A percentile compares a stretch with the other conserved stretches of the same genome.
These are phyloP conservation scores for Rhizoclosmatium globosum DNA, from an alignment of 192 early-diverging fungal genomes.

Conservation along the genomic window DNA sequence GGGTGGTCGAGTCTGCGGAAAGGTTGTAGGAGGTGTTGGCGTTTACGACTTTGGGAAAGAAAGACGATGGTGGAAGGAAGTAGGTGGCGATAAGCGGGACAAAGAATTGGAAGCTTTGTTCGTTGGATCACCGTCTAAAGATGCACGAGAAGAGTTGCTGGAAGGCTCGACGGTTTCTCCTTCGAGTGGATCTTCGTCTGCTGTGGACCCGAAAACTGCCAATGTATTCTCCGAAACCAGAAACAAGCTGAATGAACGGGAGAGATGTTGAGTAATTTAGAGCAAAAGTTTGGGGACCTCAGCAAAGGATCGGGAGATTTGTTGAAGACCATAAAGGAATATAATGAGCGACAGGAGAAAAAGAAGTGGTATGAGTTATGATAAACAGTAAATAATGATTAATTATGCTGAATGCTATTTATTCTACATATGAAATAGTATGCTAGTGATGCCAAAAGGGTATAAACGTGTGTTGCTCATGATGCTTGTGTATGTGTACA, in stretches of 20 bases:
- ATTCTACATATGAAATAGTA: no score
- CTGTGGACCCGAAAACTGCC: background rate
- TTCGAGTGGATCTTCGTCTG: background rate
- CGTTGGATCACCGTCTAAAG: no score
- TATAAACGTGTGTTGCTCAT: no score
- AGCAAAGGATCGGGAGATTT: constrained; percentile 61
- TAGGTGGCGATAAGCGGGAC: no score
- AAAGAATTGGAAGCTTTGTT: no score
- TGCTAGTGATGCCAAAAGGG: no score
- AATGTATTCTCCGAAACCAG: constrained; percentile 16
- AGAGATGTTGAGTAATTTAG: constrained; percentile 63
- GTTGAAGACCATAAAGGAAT: constrained; percentile 61
- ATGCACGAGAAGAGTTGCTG: no score
- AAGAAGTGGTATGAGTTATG: constrained; percentile 77
- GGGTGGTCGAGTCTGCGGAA: background rate
- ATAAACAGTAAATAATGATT: no score
- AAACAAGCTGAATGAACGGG: constrained; percentile 73
- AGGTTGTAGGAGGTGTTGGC: background rate
- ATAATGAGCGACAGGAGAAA: constrained; percentile 68
- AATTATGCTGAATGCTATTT: no score
- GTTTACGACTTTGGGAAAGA: constrained; percentile 31
- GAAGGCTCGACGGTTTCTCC: no score
- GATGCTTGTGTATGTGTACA: no score
- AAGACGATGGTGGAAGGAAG: no score
- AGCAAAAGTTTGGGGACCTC: constrained; percentile 67